phyloP scores from a whole-genome alignment of 768 basidiomycete genomes.

The Leccinum uliginosum region DNA sequence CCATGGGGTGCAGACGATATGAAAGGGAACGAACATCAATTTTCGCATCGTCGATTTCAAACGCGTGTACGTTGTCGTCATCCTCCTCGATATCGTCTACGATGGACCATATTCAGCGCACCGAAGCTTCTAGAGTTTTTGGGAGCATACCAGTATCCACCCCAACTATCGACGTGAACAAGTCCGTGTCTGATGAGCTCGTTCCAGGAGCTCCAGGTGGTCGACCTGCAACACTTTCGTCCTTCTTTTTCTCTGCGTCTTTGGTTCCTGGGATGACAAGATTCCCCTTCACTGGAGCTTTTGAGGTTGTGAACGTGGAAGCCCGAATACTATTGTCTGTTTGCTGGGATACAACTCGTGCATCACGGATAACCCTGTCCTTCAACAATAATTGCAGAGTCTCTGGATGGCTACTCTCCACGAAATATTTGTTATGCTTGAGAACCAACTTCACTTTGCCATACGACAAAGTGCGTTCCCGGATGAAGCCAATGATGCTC shows the following conservation, averaged over 20 bases:
- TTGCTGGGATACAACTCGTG: conserved; percentile 67
- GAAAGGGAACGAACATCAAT: conserved; percentile 67
- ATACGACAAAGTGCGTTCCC: conserved; percentile 91
- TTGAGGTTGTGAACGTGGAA: conserved; percentile 71
- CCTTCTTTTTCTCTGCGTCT: conserved; percentile 68
- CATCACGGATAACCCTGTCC: conserved; percentile 80
- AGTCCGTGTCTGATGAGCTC: conserved; percentile 55
- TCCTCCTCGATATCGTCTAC: conserved; percentile 96
- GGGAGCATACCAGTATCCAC: conserved; percentile 71
- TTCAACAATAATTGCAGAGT: conserved; percentile 84
- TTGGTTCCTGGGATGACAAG: conserved; percentile 85
- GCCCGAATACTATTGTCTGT: conserved; percentile 74
- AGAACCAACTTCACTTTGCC: conserved; percentile 98
- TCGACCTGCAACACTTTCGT: conserved; percentile 42
- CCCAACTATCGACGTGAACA: conserved; percentile 96
- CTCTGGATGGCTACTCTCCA: conserved; percentile 94
- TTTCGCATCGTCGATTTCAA: conserved; percentile 90
- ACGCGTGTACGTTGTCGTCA: conserved; percentile 95
- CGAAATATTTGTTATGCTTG: conserved; percentile 96
- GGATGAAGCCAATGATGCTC: conserved; percentile 79
- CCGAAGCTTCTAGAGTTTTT: not conserved
- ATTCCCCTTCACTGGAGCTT: conserved; percentile 79
- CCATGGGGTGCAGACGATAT: not conserved
- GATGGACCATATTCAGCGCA: not conserved
- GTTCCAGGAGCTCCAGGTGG: conserved; percentile 26